Evolutionary conservation across 768 basidiomycete genomes (phyloP), one percentile per base, ranked within the genome.

Genomic region (Tricholoma matsutake): DNA sequence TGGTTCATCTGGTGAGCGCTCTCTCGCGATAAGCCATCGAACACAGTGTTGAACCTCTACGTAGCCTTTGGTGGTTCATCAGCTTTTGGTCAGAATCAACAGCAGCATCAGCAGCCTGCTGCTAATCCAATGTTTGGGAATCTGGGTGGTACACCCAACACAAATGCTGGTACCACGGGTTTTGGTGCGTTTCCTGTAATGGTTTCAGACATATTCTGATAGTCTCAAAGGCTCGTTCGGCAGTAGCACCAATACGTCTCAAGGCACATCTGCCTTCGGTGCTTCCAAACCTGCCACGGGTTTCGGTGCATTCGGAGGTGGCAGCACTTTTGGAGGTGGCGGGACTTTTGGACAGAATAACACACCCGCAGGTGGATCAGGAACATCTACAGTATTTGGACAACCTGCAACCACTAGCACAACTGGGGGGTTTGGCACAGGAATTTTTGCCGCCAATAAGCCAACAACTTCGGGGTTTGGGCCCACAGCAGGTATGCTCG

Each of bases 71-170:
- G 85, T 63, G 76, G 81, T 22, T 75, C 81, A 56, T 71, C 81
- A 67, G 76, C 85, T 61, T 89, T 89, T 79, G 84, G 86, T 57
- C 86, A 88, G 65, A 75, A 71, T 20, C 76, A 76, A 64, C 88
- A 83, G 68, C 82, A 81, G 1, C 81, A n/a, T n/a, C n/a, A 80
- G 64, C 51, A 53, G 51, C 51, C 51, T 18, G 31, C 51, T 53
- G 82, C 85, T 4, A 92, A 92, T 68, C 88, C 91, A 43, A 92
- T 92, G 89, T 93, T 92, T 71, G 91, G 91, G 54, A 84, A 81
- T 63, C 69, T 86, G 51, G 78, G 75, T 25, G 71, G 75, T 57
- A 65, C 77, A 14, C 65, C 74, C 49, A 66, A 65, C 61, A 65
- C 67, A 60, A 73, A 73, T 58, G 69, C 77, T 8, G 68, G 66